Evolutionary conservation across 2,329 filamentous ascomycete genomes (phyloP).

Genomic region (Colletotrichum sp.): DNA sequence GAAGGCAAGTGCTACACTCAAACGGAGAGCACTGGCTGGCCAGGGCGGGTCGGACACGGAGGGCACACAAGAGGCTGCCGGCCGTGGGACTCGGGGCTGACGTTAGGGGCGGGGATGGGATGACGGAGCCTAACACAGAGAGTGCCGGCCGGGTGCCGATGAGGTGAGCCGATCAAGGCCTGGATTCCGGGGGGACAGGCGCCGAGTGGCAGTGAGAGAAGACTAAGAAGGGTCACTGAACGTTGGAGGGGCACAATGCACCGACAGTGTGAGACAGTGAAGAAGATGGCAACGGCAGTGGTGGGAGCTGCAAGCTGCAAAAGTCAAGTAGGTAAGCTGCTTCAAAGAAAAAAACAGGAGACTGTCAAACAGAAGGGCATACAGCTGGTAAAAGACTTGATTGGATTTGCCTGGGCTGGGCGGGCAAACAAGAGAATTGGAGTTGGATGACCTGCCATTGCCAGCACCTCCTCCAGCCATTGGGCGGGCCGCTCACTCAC

Average conservation of each 20-base stretch:
- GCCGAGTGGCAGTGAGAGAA: background rate
- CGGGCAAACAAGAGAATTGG: background rate
- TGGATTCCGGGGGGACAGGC: background rate
- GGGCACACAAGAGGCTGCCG: background rate
- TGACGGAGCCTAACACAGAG: background rate
- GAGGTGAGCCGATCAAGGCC: background rate
- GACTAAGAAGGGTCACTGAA: background rate
- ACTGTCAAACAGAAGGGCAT: background rate
- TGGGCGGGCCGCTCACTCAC: background rate
- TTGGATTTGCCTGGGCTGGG: background rate
- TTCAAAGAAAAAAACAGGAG: background rate
- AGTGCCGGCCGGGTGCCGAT: background rate
- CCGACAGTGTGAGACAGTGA: background rate
- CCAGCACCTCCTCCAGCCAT: background rate
- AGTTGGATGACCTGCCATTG: background rate
- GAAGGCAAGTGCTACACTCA: background rate
- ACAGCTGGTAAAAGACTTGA: conserved; percentile 4
- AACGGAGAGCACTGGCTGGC: background rate
- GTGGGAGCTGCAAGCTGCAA: background rate
- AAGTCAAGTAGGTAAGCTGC: background rate
- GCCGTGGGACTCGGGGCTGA: conserved; percentile 3
- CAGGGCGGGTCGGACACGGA: background rate
- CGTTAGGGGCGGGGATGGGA: conserved; percentile 1
- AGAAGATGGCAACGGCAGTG: background rate
- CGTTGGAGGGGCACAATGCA: background rate